A percentile compares a stretch with the other conserved stretches of the same genome.
These are phyloP conservation scores for Rhexocercosporidium sp. DNA, from an alignment of 2,329 filamentous ascomycete species.

Conservation along the genomic window DNA sequence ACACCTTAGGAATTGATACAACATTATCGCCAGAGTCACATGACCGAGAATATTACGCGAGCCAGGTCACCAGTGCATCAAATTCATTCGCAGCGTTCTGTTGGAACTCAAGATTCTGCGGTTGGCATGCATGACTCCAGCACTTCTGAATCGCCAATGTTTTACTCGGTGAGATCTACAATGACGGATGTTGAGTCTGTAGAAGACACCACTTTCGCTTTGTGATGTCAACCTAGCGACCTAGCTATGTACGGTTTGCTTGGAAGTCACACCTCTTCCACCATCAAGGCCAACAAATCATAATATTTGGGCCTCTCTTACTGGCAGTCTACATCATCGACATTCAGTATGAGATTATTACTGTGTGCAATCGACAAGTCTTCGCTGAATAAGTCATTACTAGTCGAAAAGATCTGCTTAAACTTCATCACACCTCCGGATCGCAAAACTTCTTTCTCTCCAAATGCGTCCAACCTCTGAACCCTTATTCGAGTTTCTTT, in stretches of 20 bases:
- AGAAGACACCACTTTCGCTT: not conserved
- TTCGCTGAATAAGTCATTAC: not conserved
- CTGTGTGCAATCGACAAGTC: not conserved
- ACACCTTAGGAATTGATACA: not conserved
- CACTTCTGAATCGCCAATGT: not conserved
- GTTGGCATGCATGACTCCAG: not conserved
- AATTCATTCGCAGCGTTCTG: not conserved
- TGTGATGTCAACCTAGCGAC: not conserved
- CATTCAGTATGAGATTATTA: not conserved
- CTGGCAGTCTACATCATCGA: too few species aligned
- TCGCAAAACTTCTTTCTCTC: not conserved
- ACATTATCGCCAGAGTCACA: not conserved
- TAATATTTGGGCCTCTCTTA: too few species aligned
- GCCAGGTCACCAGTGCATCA: not conserved
- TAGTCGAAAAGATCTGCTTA: not conserved
- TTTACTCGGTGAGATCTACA: not conserved
- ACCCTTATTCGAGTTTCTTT: too few species aligned
- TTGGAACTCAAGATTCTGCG: not conserved
- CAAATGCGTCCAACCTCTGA: too few species aligned
- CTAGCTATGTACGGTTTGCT: too few species aligned
- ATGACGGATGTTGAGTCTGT: not conserved
- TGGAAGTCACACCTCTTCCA: too few species aligned
- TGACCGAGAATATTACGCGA: not conserved
- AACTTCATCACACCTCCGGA: not conserved
- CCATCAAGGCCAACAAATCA: too few species aligned